Evolutionary conservation across 306 rosid species (phyloP).

Genomic region (Quercus robur): DNA sequence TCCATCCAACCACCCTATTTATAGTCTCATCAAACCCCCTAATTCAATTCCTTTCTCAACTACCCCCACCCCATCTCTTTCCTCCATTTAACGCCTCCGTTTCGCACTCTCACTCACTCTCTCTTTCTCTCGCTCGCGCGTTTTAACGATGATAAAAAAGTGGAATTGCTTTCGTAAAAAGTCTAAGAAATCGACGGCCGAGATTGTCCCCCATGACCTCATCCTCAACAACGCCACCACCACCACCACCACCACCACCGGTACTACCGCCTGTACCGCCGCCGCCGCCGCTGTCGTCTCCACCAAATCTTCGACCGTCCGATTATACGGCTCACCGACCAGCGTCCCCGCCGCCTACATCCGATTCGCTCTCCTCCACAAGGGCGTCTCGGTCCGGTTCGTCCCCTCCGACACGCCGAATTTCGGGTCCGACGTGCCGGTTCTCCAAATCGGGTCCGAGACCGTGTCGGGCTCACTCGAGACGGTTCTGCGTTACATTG

Average conservation of each 20-base stretch:
- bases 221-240: conserved; percentile 5
- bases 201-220: conserved; percentile 67
- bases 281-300: no score
- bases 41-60: no score
- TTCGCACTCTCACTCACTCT: no score
- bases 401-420: conserved; percentile 33
- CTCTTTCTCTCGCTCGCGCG: no score
- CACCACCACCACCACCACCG: no score
- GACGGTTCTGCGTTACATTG: conserved; percentile 51
- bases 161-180: conserved; percentile 52
- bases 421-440: conserved; percentile 32
- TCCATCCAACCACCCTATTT: no score
- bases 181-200: conserved; percentile 63
- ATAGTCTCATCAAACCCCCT: no score
- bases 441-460: conserved; percentile 63
- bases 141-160: conserved; percentile 24
- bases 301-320: conserved; percentile 36
- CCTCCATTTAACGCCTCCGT: no score
- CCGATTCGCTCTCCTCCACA: conserved; percentile 66
- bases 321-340: conserved; percentile 58
- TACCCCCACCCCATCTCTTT: no score
- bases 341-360: conserved; percentile 58
- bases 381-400: conserved; percentile 43
- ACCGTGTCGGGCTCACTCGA: conserved; percentile 64
- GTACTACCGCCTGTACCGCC: no score